These are phyloP conservation scores for Pontederia paniculata DNA, from an alignment of 176 grass and related monocot genomes.

Conservation along the genomic window DNA sequence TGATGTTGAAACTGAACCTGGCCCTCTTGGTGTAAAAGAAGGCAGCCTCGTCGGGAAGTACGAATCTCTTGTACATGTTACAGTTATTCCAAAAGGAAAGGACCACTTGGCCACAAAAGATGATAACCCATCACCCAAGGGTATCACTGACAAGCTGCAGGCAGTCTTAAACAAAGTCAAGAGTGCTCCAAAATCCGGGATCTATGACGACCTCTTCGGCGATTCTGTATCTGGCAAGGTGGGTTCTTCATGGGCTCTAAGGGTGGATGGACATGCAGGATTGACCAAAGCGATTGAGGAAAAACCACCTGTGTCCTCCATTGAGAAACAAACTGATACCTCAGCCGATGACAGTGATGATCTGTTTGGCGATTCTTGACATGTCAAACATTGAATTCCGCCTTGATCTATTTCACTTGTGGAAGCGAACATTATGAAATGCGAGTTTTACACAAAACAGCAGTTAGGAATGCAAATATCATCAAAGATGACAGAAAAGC, in stretches of 20 bases:
- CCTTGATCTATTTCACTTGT: too few species aligned
- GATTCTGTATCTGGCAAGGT: conserved; percentile 38
- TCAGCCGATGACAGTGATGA: conserved; percentile 68
- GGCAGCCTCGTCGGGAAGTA: conserved; percentile 96
- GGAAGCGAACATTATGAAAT: too few species aligned
- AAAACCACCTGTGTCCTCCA: conserved; percentile 12
- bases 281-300: conserved; percentile 17
- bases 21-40: conserved; percentile 87
- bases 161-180: conserved; percentile 77
- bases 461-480: too few species aligned
- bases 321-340: conserved; percentile 21
- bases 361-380: conserved; percentile 67
- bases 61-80: conserved; percentile 86
- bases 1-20: conserved; percentile 84
- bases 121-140: conserved; percentile 37
- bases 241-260: conserved; percentile 75
- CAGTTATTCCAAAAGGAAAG: conserved; percentile 86
- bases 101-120: conserved; percentile 38
- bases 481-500: too few species aligned
- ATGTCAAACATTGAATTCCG: too few species aligned
- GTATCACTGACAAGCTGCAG: conserved; percentile 62
- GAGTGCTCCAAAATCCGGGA: conserved; percentile 41
- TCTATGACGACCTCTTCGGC: conserved; percentile 85
- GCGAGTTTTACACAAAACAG: too few species aligned
- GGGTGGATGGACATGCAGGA: conserved; percentile 31